Evolutionary conservation across 2,329 filamentous ascomycete species (phyloP).

Genomic region (Cladophialophora exuberans): DNA sequence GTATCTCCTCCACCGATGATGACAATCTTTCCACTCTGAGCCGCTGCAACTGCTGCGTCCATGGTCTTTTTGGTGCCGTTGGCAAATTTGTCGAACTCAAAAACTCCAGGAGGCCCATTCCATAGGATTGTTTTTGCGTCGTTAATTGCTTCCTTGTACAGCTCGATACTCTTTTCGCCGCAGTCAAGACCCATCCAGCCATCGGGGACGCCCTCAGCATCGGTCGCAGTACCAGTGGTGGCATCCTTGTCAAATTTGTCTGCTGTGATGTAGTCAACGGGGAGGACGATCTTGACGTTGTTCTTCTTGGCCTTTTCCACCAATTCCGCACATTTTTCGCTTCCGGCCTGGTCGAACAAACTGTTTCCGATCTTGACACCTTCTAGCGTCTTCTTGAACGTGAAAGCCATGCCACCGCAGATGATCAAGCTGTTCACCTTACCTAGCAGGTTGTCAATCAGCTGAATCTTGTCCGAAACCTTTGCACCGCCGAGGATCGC

Average conservation of each 20-base stretch:
- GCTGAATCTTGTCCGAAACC: constrained; percentile 99
- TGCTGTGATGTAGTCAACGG: constrained; percentile 92
- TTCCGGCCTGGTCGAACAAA: constrained; percentile 90
- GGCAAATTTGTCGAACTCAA: constrained; percentile 95
- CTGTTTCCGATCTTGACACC: constrained; percentile 85
- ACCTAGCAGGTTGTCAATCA: constrained; percentile 97
- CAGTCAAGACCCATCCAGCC: constrained; percentile 98
- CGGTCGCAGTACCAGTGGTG: constrained; percentile 77
- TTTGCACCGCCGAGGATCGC: constrained; percentile 98
- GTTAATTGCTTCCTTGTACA: constrained; percentile 84
- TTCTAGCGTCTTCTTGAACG: constrained; percentile 99
- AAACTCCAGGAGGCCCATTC: constrained; percentile 97
- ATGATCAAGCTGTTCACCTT: constrained; percentile 98
- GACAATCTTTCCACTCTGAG: constrained; percentile 85
- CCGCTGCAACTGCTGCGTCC: constrained; percentile 81
- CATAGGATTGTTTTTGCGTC: constrained; percentile 96
- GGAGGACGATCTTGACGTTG: constrained; percentile 91
- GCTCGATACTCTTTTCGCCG: constrained; percentile 82
- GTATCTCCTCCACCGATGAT: constrained; percentile 99
- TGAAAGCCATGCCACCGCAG: constrained; percentile 98
- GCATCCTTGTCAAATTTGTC: constrained; percentile 93
- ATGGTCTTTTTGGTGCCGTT: constrained; percentile 89
- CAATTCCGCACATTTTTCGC: constrained; percentile 85
- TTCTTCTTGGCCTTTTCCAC: constrained; percentile 96
- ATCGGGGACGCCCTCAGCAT: constrained; percentile 87